These are phyloP conservation scores for Colletotrichum phormii DNA, from an alignment of 2,329 filamentous ascomycete species.

Conservation along the genomic window DNA sequence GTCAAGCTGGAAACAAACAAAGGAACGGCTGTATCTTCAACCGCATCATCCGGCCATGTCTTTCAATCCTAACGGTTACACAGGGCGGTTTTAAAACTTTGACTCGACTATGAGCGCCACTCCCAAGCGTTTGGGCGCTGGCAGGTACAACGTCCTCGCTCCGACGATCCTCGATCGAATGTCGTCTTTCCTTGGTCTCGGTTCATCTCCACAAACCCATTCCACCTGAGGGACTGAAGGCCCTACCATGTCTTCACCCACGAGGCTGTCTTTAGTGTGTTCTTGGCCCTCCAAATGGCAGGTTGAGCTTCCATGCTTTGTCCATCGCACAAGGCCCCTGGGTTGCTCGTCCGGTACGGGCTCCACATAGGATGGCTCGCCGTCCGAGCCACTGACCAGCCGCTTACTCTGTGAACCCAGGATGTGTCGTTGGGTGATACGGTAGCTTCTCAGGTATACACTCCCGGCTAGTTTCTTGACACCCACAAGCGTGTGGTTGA, in stretches of 20 bases:
- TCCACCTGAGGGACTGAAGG: constrained; percentile 12
- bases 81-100: background rate
- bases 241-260: background rate
- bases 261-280: constrained; percentile 16
- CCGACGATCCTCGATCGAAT: background rate
- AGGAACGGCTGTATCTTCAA: background rate
- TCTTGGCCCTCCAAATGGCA: background rate
- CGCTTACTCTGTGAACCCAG: background rate
- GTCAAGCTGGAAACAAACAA: background rate
- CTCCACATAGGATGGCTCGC: background rate
- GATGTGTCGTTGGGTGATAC: background rate
- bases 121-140: background rate
- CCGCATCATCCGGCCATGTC: background rate
- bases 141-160: background rate
- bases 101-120: background rate
- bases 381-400: background rate
- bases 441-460: background rate
- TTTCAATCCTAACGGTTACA: background rate
- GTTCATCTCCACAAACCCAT: constrained; percentile 10
- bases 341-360: background rate
- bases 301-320: constrained; percentile 22
- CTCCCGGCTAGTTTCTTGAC: background rate
- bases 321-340: background rate
- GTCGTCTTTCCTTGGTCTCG: constrained; percentile 13
- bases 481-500: background rate